Percentiles rank a stretch among this genome's conserved stretches.
Evolutionary conservation across 805 yeast species (phyloP).

Genomic region (Monosporozyma siamensis): DNA sequence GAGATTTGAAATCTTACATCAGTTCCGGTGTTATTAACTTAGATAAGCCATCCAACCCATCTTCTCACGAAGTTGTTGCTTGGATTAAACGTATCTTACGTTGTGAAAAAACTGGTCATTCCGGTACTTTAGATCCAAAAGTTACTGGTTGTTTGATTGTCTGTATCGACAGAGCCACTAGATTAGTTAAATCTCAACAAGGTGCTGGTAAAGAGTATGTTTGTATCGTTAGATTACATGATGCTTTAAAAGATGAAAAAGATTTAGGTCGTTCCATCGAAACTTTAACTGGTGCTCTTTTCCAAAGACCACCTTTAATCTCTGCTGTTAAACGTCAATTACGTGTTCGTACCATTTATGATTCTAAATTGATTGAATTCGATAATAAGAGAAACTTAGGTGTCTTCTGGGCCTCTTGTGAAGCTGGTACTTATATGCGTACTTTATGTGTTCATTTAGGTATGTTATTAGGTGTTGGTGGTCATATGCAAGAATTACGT

Average conservation of each 20-base stretch:
- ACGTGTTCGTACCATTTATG: constrained; percentile 96
- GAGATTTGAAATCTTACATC: constrained; percentile 84
- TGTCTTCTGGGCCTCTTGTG: constrained; percentile 99
- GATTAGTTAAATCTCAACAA: constrained; percentile 96
- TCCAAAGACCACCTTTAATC: constrained; percentile 98
- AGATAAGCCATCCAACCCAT: constrained; percentile 97
- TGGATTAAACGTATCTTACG: constrained; percentile 96
- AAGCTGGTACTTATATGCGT: constrained; percentile 99
- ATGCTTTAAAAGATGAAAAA: constrained; percentile 81
- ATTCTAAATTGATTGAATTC: constrained; percentile 89
- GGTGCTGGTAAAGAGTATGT: constrained; percentile 99
- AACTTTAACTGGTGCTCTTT: constrained; percentile 94
- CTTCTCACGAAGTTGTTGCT: constrained; percentile 98
- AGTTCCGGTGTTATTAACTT: constrained; percentile 94
- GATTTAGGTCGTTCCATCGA: constrained; percentile 82
- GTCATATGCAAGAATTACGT: constrained; percentile 99
- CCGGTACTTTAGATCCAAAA: constrained; percentile 97
- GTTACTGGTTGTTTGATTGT: constrained; percentile 98
- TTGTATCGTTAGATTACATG: constrained; percentile 93
- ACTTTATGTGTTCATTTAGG: constrained; percentile 98
- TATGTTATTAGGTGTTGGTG: constrained; percentile 97
- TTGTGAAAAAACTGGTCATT: constrained; percentile 96
- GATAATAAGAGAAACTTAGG: constrained; percentile 91
- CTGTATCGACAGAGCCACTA: constrained; percentile 95
- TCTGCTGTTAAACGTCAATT: constrained; percentile 98